Evolutionary conservation across 371 early-diverging fungal genomes (phyloP).

Genomic region (Mucor lusitanicus): DNA sequence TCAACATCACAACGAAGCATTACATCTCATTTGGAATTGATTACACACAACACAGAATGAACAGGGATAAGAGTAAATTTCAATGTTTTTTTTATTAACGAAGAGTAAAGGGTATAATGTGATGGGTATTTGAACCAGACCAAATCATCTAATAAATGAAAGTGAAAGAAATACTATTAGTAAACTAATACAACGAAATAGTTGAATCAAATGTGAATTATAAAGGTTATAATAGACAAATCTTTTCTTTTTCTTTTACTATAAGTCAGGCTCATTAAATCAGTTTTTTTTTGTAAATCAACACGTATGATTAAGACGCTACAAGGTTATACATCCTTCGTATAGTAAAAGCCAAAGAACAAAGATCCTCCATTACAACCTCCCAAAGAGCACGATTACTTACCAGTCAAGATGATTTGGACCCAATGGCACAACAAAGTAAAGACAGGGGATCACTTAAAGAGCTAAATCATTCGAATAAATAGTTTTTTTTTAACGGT

Average conservation of each 20-base stretch:
- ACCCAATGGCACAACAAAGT: no score
- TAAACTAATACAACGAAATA: neutral
- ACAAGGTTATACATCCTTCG: constrained; percentile 13
- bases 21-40: no score
- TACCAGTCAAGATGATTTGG: neutral
- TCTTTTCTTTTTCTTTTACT: constrained; percentile 1
- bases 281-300: constrained; percentile 32
- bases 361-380: neutral
- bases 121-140: no score
- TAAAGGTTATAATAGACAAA: neutral
- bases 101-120: no score
- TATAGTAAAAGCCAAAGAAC: constrained; percentile 3
- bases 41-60: no score
- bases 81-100: no score
- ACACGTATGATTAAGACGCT: constrained; percentile 31
- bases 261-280: constrained; percentile 37
- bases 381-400: neutral
- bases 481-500: no score
- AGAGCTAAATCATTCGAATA: no score
- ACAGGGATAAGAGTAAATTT: no score
- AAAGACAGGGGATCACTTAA: no score
- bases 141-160: neutral
- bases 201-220: neutral
- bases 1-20: no score
- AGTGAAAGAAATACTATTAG: neutral